A percentile compares a stretch with the other conserved stretches of the same genome.
phyloP scores from a whole-genome alignment of 2,329 filamentous ascomycete species.

The Pleomassaria siparia region DNA sequence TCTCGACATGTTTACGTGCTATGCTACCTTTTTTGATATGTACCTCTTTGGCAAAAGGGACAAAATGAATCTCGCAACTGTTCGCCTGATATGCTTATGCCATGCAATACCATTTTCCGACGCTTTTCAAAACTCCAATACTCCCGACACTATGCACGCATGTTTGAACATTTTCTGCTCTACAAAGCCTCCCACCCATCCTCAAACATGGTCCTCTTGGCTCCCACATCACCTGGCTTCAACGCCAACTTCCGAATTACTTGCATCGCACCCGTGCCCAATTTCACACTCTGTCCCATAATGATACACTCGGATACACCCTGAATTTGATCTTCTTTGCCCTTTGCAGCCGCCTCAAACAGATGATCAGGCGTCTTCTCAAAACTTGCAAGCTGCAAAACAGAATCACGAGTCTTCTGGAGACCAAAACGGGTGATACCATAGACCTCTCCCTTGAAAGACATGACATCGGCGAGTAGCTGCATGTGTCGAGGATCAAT shows the following conservation, averaged over 20 bases:
- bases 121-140: background rate
- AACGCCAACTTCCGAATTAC: conserved; percentile 71
- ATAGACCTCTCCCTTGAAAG: conserved; percentile 94
- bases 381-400: conserved; percentile 91
- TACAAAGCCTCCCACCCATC: conserved; percentile 39
- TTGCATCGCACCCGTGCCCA: conserved; percentile 91
- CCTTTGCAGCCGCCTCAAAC: conserved; percentile 88
- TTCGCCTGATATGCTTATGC: background rate
- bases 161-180: background rate
- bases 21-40: background rate
- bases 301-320: conserved; percentile 97
- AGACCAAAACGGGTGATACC: conserved; percentile 96
- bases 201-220: conserved; percentile 39
- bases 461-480: conserved; percentile 96
- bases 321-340: conserved; percentile 90
- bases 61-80: background rate
- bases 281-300: conserved; percentile 90
- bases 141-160: background rate
- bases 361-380: conserved; percentile 98
- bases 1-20: background rate
- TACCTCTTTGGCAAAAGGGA: background rate
- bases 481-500: conserved; percentile 99
- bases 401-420: conserved; percentile 93
- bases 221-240: conserved; percentile 19
- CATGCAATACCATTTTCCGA: background rate